Evolutionary conservation across 2,329 filamentous ascomycete species (phyloP).

Genomic region (Epicoccum nigrum): DNA sequence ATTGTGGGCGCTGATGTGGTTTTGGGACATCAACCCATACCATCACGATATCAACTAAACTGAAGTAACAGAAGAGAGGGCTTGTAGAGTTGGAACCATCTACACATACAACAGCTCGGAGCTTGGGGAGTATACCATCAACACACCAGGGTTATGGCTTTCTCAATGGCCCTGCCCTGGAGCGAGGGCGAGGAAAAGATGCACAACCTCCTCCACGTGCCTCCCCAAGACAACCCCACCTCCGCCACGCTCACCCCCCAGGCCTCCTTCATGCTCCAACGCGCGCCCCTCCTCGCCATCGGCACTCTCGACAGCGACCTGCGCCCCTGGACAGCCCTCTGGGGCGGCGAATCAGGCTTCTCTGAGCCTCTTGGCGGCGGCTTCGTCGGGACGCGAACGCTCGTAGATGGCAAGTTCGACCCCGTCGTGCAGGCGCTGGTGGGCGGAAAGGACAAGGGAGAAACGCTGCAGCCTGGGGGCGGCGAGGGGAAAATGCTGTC

Average conservation of each 20-base stretch:
- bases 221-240: slow-evolving; percentile 69
- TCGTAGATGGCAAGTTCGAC: slow-evolving; percentile 67
- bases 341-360: slow-evolving; percentile 76
- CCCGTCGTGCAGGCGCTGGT: slow-evolving; percentile 70
- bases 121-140: no score
- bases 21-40: no score
- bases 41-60: no score
- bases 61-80: no score
- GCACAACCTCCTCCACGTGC: slow-evolving; percentile 66
- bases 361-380: slow-evolving; percentile 65
- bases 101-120: no score
- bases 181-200: slow-evolving; percentile 72
- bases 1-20: no score
- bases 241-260: slow-evolving; percentile 65
- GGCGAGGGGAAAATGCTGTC: slow-evolving; percentile 60
- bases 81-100: no score
- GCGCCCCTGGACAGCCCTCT: slow-evolving; percentile 77
- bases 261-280: slow-evolving; percentile 65
- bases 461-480: slow-evolving; percentile 2
- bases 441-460: neutral
- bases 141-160: slow-evolving; percentile 46
- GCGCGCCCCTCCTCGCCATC: slow-evolving; percentile 72
- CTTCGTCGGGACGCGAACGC: slow-evolving; percentile 67
- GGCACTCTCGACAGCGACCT: slow-evolving; percentile 71
- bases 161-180: slow-evolving; percentile 58